A percentile compares a stretch with the other conserved stretches of the same genome.
Conservation (phyloP, 208 protist genomes). For the Leishmania aethiopica region DNA sequence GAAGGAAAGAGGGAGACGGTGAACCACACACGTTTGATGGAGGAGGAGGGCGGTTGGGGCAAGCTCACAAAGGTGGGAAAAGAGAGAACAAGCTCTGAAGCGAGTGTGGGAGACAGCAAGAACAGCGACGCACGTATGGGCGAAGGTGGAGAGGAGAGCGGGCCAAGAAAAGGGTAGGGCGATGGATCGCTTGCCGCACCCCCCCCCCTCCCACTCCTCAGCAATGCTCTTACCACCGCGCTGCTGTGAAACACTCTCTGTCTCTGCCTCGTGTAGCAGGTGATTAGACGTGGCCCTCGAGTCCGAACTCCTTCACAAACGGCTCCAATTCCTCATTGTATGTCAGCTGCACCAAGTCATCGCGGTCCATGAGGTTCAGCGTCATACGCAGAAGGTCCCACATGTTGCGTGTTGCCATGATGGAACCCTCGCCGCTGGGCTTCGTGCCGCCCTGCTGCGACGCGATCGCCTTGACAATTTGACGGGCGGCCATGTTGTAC, state of each 20-base stretch:
- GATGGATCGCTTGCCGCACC: neutral
- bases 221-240: neutral
- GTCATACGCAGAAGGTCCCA: conserved; percentile 90
- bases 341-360: conserved; percentile 79
- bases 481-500: conserved; percentile 65
- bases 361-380: conserved; percentile 83
- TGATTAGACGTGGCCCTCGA: conserved; percentile 67
- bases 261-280: neutral
- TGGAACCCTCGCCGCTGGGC: conserved; percentile 56
- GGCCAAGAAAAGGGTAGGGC: neutral
- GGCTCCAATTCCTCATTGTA: conserved; percentile 60
- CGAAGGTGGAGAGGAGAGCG: neutral
- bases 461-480: conserved; percentile 77
- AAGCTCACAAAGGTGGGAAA: neutral
- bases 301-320: conserved; percentile 77
- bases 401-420: conserved; percentile 61
- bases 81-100: neutral
- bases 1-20: neutral
- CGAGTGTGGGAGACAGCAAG: neutral
- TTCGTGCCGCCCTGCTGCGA: conserved; percentile 77
- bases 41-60: neutral
- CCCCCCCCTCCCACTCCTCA: neutral
- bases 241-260: neutral
- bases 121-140: neutral
- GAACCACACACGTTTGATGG: neutral